These are phyloP conservation scores for Clonostachys solani DNA, from an alignment of 2,329 filamentous ascomycete genomes.

Conservation along the genomic window DNA sequence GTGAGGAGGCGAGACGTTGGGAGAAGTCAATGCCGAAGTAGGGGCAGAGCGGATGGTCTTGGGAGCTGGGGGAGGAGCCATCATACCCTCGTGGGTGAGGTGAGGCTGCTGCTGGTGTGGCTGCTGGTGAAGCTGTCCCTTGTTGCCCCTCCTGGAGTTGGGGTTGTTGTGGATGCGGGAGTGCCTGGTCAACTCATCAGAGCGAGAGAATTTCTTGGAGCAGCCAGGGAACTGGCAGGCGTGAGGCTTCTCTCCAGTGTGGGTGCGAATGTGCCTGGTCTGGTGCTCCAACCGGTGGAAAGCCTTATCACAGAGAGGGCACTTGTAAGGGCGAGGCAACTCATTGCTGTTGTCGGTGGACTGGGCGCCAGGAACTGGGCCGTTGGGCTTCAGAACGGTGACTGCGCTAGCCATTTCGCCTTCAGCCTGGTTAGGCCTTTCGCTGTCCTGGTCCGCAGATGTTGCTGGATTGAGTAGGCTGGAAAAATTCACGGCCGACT, in stretches of 20 bases:
- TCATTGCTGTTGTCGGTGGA: slow-evolving; percentile 55
- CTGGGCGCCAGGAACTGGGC: slow-evolving; percentile 58
- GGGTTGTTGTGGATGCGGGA: slow-evolving; percentile 99
- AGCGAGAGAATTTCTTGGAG: slow-evolving; percentile 95
- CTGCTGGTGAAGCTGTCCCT: slow-evolving; percentile 49
- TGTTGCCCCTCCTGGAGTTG: slow-evolving; percentile 91
- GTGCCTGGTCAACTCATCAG: slow-evolving; percentile 93
- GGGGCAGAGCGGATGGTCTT: slow-evolving; percentile 86
- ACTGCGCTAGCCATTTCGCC: slow-evolving; percentile 46
- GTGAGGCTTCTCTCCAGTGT: slow-evolving; percentile 97
- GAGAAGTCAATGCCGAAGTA: slow-evolving; percentile 80
- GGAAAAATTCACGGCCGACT: slow-evolving; percentile 70
- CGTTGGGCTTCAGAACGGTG: slow-evolving; percentile 57
- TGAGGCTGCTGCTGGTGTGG: slow-evolving; percentile 25
- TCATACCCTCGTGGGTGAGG: slow-evolving; percentile 59
- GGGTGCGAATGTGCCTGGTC: slow-evolving; percentile 85
- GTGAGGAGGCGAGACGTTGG: slow-evolving; percentile 92
- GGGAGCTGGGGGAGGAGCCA: slow-evolving; percentile 70
- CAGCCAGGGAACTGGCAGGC: slow-evolving; percentile 93
- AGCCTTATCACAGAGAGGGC: slow-evolving; percentile 94
- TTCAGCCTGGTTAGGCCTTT: slow-evolving; percentile 6
- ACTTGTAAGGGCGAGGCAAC: slow-evolving; percentile 95
- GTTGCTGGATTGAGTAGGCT: slow-evolving; percentile 64
- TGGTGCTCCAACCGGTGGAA: slow-evolving; percentile 98
- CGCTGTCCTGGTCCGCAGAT: slow-evolving; percentile 15